Conservation (phyloP, 129 eudicot species). For the Artemisia tridentata region DNA sequence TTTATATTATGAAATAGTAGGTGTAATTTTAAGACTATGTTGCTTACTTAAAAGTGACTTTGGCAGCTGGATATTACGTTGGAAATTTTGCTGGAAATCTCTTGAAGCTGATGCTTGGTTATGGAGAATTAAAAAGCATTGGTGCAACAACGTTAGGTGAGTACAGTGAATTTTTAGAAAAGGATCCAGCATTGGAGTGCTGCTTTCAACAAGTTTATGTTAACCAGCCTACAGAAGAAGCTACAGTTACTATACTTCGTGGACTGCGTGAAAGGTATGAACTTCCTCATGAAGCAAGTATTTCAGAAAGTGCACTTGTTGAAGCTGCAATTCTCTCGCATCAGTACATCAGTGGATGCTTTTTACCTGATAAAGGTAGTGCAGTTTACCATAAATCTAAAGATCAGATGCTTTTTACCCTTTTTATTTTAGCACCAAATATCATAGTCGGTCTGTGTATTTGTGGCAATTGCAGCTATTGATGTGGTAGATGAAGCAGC, state of each 20-base stretch:
- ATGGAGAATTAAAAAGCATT: conserved; percentile 89
- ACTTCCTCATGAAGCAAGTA: conserved; percentile 95
- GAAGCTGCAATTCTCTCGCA: conserved; percentile 94
- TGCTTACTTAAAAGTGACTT: background rate
- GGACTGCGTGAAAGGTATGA: conserved; percentile 95
- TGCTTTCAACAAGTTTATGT: conserved; percentile 98
- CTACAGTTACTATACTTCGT: conserved; percentile 83
- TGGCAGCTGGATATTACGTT: conserved; percentile 69
- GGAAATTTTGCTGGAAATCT: conserved; percentile 98
- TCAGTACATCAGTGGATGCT: conserved; percentile 93
- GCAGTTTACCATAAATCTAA: background rate
- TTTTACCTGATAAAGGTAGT: conserved; percentile 92
- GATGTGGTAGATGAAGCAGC: conserved; percentile 99
- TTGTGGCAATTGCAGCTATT: conserved; percentile 61
- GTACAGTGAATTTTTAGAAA: conserved; percentile 87
- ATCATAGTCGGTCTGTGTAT: conserved; percentile 17
- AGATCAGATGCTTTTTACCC: background rate
- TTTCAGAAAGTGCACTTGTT: conserved; percentile 90
- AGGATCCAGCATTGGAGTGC: conserved; percentile 93
- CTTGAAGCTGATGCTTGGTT: conserved; percentile 96
- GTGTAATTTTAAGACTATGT: too few relatives aligned
- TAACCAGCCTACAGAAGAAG: conserved; percentile 91
- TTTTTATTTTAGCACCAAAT: background rate
- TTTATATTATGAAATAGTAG: background rate
- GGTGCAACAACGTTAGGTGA: conserved; percentile 98